Conservation (phyloP, 2,329 filamentous ascomycete genomes). For the Calonectria pseudoreteaudii region DNA sequence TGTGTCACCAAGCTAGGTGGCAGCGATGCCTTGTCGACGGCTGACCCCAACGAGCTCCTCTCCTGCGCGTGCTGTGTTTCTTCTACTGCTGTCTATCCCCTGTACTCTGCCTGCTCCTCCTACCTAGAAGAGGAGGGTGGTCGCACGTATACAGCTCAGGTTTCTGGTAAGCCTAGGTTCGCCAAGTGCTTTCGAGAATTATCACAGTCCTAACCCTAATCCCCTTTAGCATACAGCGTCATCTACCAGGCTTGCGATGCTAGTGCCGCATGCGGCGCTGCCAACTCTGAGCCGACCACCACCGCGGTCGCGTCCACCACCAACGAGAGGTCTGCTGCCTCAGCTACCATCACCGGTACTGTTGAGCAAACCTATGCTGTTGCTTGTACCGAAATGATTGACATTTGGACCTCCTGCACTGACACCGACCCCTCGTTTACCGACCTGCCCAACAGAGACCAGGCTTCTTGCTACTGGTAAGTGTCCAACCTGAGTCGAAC, state of each 20-base stretch:
- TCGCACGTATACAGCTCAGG: slow-evolving; percentile 34
- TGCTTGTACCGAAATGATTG: slow-evolving; percentile 44
- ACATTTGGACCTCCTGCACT: slow-evolving; percentile 43
- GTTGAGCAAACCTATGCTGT: slow-evolving; percentile 34
- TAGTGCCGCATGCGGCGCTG: not conserved
- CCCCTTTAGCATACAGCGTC: slow-evolving; percentile 38
- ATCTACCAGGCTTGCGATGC: slow-evolving; percentile 41
- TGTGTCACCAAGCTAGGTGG: slow-evolving; percentile 43
- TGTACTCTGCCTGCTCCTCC: slow-evolving; percentile 45
- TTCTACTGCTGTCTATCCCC: slow-evolving; percentile 33
- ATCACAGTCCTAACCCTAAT: slow-evolving; percentile 21
- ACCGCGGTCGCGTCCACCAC: slow-evolving; percentile 12
- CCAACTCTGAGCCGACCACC: not conserved
- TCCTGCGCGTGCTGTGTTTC: slow-evolving; percentile 46
- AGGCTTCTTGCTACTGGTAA: slow-evolving; percentile 50
- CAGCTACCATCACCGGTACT: slow-evolving; percentile 29
- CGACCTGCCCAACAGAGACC: slow-evolving; percentile 38
- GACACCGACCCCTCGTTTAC: slow-evolving; percentile 40
- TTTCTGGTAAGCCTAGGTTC: slow-evolving; percentile 35
- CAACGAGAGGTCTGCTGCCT: slow-evolving; percentile 12
- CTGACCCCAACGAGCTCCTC: slow-evolving; percentile 36
- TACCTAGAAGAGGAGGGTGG: slow-evolving; percentile 42
- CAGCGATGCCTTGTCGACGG: slow-evolving; percentile 34
- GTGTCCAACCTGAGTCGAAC: slow-evolving; percentile 4
- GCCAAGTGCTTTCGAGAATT: too few relatives aligned